Conservation (phyloP, 2,329 filamentous ascomycete species). For the Clonostachys solani region DNA sequence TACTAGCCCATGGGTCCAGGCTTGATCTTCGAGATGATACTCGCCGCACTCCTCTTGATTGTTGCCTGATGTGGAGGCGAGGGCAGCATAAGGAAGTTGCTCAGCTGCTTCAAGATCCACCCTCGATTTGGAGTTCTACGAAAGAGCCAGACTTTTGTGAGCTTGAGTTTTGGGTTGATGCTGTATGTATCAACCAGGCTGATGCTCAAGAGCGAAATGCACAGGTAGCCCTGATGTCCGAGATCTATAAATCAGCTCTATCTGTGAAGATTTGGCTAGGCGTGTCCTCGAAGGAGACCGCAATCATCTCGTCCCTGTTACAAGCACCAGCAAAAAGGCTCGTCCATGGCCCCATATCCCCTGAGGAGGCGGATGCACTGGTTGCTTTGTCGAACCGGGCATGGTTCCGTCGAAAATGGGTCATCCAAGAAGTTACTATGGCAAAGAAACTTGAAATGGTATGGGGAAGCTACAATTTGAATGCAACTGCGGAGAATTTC, state of each 20-base stretch:
- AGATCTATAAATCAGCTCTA: conserved; percentile 5
- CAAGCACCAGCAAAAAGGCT: not conserved
- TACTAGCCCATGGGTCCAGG: conserved; percentile 1
- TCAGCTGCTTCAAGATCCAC: not conserved
- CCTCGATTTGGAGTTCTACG: not conserved
- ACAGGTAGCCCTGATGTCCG: conserved; percentile 9
- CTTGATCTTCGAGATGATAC: not conserved
- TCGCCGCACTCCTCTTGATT: not conserved
- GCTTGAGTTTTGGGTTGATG: conserved; percentile 9
- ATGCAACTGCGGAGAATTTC: no score
- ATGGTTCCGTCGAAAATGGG: conserved; percentile 12
- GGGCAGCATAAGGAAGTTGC: not conserved
- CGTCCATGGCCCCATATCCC: not conserved
- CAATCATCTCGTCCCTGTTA: conserved; percentile 1
- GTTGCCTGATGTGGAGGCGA: not conserved
- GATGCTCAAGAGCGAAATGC: conserved; percentile 4
- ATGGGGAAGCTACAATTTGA: conserved; percentile 3
- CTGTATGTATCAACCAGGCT: conserved; percentile 10
- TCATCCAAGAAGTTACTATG: conserved; percentile 9
- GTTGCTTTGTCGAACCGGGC: not conserved
- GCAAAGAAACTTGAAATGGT: conserved; percentile 5
- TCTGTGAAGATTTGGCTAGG: conserved; percentile 9
- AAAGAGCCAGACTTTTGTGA: not conserved
- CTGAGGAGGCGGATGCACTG: conserved; percentile 3
- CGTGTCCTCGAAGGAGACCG: not conserved